Base-by-base conservation (phyloP, 2,329 filamentous ascomycete species). In the Ophiostoma piceae region DNA sequence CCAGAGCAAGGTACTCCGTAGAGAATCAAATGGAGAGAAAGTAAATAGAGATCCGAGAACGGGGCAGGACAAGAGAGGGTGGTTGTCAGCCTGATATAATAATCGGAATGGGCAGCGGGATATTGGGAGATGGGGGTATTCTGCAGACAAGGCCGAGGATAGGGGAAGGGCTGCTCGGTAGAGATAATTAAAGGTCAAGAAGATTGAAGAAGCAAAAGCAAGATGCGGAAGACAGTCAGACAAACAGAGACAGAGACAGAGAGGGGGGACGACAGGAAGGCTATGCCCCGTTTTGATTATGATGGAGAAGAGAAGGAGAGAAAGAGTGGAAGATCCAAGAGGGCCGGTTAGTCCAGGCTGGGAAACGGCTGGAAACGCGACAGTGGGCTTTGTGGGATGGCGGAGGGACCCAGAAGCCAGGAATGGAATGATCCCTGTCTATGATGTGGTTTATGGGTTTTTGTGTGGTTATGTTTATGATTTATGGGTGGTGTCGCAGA, bases 271-370 rank as follows among this genome's bases (percentile, higher is more conserved):
- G 69, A 64, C 64, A 68, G 37, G 51, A 67, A 71, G 68, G 47
- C 67, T 62, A 69, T 68, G 67, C 67, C 70, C 70, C 70, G 70
- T 71, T 71, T 69, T 68, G 62, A 70, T 71, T 71, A 67, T 68
- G 64, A 68, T n/a, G 60, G 60, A 57, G 60, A 37, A 62, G 60
- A 57, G 60, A 37, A 62, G 57, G 57, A 64, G 29, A 35, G 39
- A 41, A 22, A 26, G 26, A 60, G 12, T 60, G 22, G 43, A 6
- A 51, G 8, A 19, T 19, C 47, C 1, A 57, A 57, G 22, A 57
- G 60, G 64, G 39, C 14, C 62, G 43, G 39, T 41, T 64, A 29
- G 64, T 64, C 67, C 41, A 68, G 69, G 54, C 35, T 41, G 62
- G 62, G 62, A 39, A 62, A 65, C 62, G 62, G 62, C 62, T 65